Conservation (phyloP, 768 basidiomycete genomes). For the Russula virescens region DNA sequence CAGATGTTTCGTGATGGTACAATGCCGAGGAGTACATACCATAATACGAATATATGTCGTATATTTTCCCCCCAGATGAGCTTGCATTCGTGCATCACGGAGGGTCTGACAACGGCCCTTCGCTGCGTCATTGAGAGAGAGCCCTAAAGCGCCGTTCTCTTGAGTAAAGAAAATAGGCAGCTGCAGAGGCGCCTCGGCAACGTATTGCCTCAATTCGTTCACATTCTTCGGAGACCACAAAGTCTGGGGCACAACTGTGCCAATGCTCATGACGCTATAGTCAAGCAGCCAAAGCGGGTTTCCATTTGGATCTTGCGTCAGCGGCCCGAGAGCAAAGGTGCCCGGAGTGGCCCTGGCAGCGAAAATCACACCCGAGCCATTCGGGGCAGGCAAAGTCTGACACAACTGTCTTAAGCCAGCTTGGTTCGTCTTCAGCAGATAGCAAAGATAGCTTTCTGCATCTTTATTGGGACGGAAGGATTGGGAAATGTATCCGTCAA, state of each 20-base stretch:
- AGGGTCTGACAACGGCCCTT: too few relatives aligned
- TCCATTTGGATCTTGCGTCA: not conserved
- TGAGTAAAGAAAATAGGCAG: conserved; percentile 20
- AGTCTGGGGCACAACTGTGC: conserved; percentile 17
- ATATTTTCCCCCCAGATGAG: conserved; percentile 7
- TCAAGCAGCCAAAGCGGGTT: conserved; percentile 9
- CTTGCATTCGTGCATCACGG: too few relatives aligned
- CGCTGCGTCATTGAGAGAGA: too few relatives aligned
- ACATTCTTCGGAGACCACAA: conserved; percentile 9
- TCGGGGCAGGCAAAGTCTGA: too few relatives aligned
- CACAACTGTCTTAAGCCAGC: too few relatives aligned
- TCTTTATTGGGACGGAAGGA: too few relatives aligned
- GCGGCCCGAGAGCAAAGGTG: not conserved
- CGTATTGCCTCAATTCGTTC: conserved; percentile 4
- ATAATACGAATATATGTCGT: conserved; percentile 14
- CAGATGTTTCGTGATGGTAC: not conserved
- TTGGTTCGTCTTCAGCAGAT: too few relatives aligned
- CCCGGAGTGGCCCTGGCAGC: not conserved
- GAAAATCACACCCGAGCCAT: too few relatives aligned
- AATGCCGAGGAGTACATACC: not conserved
- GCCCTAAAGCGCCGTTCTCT: too few relatives aligned
- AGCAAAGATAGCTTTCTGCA: too few relatives aligned
- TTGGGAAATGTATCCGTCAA: too few relatives aligned
- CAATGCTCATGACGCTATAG: not conserved
- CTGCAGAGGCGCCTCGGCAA: conserved; percentile 6